Percentiles rank a stretch among this genome's conserved stretches.
Conservation (phyloP, 352 stramenopile genomes). For the Globisporangium heterothallicum region DNA sequence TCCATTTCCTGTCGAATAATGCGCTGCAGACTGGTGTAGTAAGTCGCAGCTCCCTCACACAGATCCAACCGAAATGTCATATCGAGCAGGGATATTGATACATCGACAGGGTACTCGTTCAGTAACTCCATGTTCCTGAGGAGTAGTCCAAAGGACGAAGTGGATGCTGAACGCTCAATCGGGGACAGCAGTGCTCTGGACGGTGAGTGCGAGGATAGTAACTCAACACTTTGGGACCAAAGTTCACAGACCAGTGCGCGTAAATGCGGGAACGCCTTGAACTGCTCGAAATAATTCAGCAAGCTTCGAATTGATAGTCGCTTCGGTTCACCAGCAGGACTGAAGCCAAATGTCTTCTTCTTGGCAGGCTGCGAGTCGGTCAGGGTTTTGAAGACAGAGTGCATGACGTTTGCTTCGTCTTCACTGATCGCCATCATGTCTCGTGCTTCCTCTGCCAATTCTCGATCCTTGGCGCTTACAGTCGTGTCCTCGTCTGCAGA, state of each 20-base stretch:
- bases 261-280: slow-evolving; percentile 41
- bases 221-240: slow-evolving; percentile 49
- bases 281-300: slow-evolving; percentile 60
- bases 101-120: slow-evolving; percentile 60
- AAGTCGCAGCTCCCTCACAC: slow-evolving; percentile 44
- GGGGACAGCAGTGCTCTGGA: slow-evolving; percentile 3
- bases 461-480: slow-evolving; percentile 20
- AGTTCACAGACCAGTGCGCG: slow-evolving; percentile 38
- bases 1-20: slow-evolving; percentile 68
- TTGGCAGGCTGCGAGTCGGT: slow-evolving; percentile 35
- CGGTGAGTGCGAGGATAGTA: slow-evolving; percentile 17
- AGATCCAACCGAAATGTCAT: slow-evolving; percentile 62
- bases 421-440: slow-evolving; percentile 41
- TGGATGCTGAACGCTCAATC: slow-evolving; percentile 1
- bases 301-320: slow-evolving; percentile 57
- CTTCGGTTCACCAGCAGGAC: slow-evolving; percentile 18
- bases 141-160: slow-evolving; percentile 24
- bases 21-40: slow-evolving; percentile 53
- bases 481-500: slow-evolving; percentile 7
- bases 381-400: slow-evolving; percentile 45
- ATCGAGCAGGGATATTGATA: slow-evolving; percentile 62
- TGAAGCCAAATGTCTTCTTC: slow-evolving; percentile 48
- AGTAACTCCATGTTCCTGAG: slow-evolving; percentile 51
- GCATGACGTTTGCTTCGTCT: slow-evolving; percentile 44
- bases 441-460: slow-evolving; percentile 36